Percentiles rank a stretch among this genome's conserved stretches.
Conservation (phyloP, 257 asterid species). For the Leptodermis oblonga region DNA sequence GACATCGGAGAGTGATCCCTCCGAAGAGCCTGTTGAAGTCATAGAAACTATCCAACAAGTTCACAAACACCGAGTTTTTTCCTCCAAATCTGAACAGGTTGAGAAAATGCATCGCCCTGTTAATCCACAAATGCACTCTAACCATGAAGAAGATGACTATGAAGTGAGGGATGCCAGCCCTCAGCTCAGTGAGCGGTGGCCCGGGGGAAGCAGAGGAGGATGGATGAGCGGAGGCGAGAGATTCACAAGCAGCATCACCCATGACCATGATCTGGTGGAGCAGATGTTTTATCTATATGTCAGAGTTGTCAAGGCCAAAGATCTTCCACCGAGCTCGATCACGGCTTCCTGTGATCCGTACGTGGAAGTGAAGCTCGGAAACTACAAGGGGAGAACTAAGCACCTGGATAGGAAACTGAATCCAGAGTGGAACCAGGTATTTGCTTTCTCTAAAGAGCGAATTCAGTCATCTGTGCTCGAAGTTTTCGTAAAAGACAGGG, state of each 20-base stretch:
- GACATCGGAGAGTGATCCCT: conserved; percentile 17
- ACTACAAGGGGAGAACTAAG: conserved; percentile 61
- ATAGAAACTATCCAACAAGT: conserved; percentile 31
- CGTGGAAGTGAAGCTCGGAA: conserved; percentile 74
- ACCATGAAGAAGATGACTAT: conserved; percentile 35
- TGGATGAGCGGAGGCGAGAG: conserved; percentile 58
- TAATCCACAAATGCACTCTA: conserved; percentile 25
- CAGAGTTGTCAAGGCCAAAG: conserved; percentile 63
- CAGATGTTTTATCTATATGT: conserved; percentile 70
- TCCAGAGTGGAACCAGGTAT: conserved; percentile 81
- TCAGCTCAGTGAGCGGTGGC: conserved; percentile 55
- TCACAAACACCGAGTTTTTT: conserved; percentile 36
- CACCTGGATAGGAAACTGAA: conserved; percentile 41
- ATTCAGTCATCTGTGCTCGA: conserved; percentile 64
- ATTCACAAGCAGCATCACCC: conserved; percentile 42
- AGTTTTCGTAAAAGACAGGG: conserved; percentile 58
- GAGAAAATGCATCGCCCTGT: conserved; percentile 47
- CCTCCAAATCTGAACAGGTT: too few relatives aligned
- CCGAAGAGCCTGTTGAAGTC: conserved; percentile 27
- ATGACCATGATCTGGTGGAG: conserved; percentile 70
- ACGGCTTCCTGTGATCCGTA: conserved; percentile 51
- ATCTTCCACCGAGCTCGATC: conserved; percentile 41
- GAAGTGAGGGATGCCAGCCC: conserved; percentile 63
- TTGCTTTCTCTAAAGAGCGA: conserved; percentile 69
- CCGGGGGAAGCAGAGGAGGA: conserved; percentile 37